Base-by-base conservation (phyloP, 73 alveolate genomes). In the Paramecium octaurelia region DNA sequence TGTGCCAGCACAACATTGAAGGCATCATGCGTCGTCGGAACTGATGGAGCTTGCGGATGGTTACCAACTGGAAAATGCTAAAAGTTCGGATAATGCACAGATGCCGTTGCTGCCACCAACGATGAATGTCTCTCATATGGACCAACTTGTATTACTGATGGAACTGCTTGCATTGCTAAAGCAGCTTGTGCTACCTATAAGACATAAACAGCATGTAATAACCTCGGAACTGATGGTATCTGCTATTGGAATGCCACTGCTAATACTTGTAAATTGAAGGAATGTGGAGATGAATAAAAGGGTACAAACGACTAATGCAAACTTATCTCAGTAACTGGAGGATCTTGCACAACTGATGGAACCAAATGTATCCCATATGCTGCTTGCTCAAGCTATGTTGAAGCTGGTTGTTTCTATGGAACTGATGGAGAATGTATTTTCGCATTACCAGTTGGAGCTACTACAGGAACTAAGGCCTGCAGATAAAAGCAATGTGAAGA, bases 11-110 rank as follows among this genome's bases (percentile, higher is more conserved):
- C 89, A 29, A 1, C 70, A 7, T 76, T 36, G 42, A 8, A 76
- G 24, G 40, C 40, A 4, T 24, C 58, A 11, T 76, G 89, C 57
- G 70, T 76, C 6, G 38, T 16, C 1, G 89, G 89, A 10, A 76
- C 70, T 14, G 89, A 76, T 18, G 89, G 89, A 36, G 27, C 3
- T 38, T 76, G 89, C 18, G 89, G 89, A 10, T 76, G 71, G 69
- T 36, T 76, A 24, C 89, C 89, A 4, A 36, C 89, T n/a, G 77
- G 21, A 12, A 76, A 43, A 40, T 76, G 89, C 18, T 36, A 36
- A 42, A 40, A 40, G 23, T 76, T 76, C 73, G 42, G 44, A 12
- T 20, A 18, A n/a, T 76, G 89, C 10, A 11, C 86, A 23, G 86
- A 70, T 76, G 89, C 89, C 4, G 34, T 18, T 2, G 27, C 71